phyloP scores from a whole-genome alignment of 768 basidiomycete species.

The Phylloporus scabripes region DNA sequence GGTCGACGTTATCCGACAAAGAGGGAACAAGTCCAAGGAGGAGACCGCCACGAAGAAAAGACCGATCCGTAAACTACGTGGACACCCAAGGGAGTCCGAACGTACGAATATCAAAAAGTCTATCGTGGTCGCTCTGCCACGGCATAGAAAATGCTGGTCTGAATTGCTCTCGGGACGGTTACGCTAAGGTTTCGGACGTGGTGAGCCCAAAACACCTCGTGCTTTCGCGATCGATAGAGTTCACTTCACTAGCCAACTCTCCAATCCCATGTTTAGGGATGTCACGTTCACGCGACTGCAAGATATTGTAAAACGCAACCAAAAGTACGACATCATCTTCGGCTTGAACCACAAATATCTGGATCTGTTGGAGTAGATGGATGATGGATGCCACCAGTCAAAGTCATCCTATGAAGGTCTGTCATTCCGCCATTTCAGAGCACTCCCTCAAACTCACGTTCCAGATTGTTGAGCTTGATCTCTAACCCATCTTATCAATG shows the following conservation, averaged over 20 bases:
- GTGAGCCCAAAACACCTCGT: constrained; percentile 42
- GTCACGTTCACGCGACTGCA: constrained; percentile 52
- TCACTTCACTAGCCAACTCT: constrained; percentile 44
- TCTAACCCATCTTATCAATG: no score
- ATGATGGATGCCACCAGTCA: no score
- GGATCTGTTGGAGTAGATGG: constrained; percentile 29
- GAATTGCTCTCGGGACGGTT: constrained; percentile 72
- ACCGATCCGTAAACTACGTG: constrained; percentile 45
- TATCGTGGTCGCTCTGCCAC: no score
- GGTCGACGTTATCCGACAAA: constrained; percentile 5
- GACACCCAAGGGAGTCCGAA: constrained; percentile 62
- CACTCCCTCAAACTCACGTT: no score
- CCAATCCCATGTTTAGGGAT: constrained; percentile 57
- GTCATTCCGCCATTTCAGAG: no score
- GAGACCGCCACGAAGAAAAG: constrained; percentile 8
- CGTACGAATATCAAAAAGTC: constrained; percentile 55
- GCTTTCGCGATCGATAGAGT: neutral
- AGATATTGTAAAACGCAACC: constrained; percentile 59
- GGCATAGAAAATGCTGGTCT: constrained; percentile 71
- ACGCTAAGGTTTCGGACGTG: constrained; percentile 69
- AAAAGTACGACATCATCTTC: constrained; percentile 56
- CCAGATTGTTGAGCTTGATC: no score
- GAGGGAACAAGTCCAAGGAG: constrained; percentile 2
- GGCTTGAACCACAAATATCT: constrained; percentile 43
- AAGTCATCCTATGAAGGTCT: no score